These are phyloP conservation scores for Extremus antarcticus DNA, from an alignment of 495 filamentous ascomycete genomes.

Conservation along the genomic window DNA sequence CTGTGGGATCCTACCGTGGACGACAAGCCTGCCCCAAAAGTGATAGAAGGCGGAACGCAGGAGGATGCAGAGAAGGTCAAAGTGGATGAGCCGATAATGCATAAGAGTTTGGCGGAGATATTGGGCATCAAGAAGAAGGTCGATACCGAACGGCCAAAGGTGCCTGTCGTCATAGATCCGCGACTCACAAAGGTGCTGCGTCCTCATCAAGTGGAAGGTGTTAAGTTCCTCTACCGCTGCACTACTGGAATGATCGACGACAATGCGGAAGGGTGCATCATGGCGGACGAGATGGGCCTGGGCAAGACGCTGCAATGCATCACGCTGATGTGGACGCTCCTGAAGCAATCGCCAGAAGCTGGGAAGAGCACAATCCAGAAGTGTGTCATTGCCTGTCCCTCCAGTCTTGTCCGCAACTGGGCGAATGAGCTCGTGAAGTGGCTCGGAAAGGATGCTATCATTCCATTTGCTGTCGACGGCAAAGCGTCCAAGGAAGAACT, in stretches of 20 bases:
- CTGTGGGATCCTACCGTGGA: conserved; percentile 92
- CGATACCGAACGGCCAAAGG: conserved; percentile 66
- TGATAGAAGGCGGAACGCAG: conserved; percentile 39
- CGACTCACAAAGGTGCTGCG: conserved; percentile 80
- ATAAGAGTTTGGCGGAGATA: conserved; percentile 93
- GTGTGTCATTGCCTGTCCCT: conserved; percentile 96
- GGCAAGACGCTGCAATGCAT: conserved; percentile 90
- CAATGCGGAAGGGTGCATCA: conserved; percentile 94
- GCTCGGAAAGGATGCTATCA: conserved; percentile 85
- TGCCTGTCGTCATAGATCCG: conserved; percentile 96
- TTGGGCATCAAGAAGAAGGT: conserved; percentile 87
- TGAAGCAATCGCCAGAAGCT: conserved; percentile 91
- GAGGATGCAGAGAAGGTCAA: conserved; percentile 39
- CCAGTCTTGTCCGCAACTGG: conserved; percentile 95
- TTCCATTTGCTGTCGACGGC: conserved; percentile 91
- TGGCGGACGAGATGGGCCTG: conserved; percentile 98
- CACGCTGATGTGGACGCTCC: conserved; percentile 81
- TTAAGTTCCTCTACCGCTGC: conserved; percentile 93
- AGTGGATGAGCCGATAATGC: conserved; percentile 71
- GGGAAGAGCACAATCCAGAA: conserved; percentile 92
- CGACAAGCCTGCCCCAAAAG: conserved; percentile 51
- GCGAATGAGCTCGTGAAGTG: conserved; percentile 93
- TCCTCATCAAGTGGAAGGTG: conserved; percentile 96
- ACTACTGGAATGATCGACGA: conserved; percentile 88
- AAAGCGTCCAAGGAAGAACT: conserved; percentile 93